Evolutionary conservation across 2,329 filamentous ascomycete species (phyloP), one percentile per base, ranked within the genome.

Genomic region (Colletotrichum sp.): DNA sequence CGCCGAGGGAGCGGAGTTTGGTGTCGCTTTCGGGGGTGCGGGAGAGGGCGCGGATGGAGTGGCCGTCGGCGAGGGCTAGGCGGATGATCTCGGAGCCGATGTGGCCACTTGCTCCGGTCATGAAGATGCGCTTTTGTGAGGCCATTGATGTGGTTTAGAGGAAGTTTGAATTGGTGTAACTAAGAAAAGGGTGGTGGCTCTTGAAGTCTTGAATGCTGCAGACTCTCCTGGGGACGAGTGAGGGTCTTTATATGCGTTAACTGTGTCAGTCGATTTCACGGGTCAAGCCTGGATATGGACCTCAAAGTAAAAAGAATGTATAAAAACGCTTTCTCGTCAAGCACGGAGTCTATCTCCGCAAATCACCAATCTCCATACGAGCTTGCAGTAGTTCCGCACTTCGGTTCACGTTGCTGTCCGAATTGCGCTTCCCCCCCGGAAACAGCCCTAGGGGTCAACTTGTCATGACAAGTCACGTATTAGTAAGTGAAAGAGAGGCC

Each of bases 31-130:
- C 32, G 13, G 83, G 24, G 36, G n/a, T 55, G 15, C 68, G 58
- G 28, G 58, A 71, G 38, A 71, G 58, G 10, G 57, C 57, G 57
- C 57, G 60, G 21, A 89, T 85, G 9, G 78, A 72, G 78, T 88
- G 85, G 72, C 86, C 85, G 8, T 83, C 75, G 18, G 80, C 76
- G 38, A 87, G 75, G 72, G 86, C 85, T 32, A 82, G 77, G 55
- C 82, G 78, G 43, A 81, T 82, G 21, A 88, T 73, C n/a, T 79
- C 79, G 6, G 79, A 78, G 71, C 86, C 86, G 43, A 87, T 77
- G 77, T 84, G 86, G 36, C 86, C 86, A 66, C 78, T 84, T 13
- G 82, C 86, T 4, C 86, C 86, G 52, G 86, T 87, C 8, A 87
- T 81, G 80, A 87, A 87, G 65, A 79, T 65, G 55, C 32, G 55